These are phyloP conservation scores for Sporothrix brasiliensis DNA, from an alignment of 2,329 filamentous ascomycete species.

Conservation along the genomic window DNA sequence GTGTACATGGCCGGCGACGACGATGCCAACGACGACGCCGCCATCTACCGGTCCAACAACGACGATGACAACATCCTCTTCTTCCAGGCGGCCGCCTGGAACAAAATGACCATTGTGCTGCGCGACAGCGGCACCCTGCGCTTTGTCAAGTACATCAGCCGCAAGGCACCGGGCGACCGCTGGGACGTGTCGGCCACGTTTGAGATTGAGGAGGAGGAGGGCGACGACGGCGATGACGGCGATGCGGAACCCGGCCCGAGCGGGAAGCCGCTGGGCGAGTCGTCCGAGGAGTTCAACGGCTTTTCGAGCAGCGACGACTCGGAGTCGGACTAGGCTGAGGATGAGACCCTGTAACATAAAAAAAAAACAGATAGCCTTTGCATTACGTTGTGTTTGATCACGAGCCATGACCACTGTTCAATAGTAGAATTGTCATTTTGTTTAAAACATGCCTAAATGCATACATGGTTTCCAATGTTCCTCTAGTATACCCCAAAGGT, in stretches of 20 bases:
- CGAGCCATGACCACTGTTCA: constrained; percentile 18
- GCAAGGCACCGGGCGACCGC: constrained; percentile 78
- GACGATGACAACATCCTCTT: constrained; percentile 75
- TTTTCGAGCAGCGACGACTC: constrained; percentile 53
- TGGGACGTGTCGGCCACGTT: constrained; percentile 87
- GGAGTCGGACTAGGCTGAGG: constrained; percentile 42
- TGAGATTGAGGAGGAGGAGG: constrained; percentile 65
- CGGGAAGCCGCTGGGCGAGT: constrained; percentile 47
- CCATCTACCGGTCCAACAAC: constrained; percentile 77
- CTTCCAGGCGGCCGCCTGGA: constrained; percentile 73
- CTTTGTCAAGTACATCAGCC: constrained; percentile 96
- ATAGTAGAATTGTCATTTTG: too few species aligned
- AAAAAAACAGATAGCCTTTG: background rate
- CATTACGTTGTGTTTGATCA: constrained; percentile 1
- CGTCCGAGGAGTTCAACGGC: constrained; percentile 60
- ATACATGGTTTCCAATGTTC: too few species aligned
- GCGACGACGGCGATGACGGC: constrained; percentile 51
- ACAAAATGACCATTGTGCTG: constrained; percentile 86
- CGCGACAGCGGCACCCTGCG: constrained; percentile 82
- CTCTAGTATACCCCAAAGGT: too few species aligned
- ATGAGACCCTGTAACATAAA: background rate
- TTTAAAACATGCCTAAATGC: too few species aligned
- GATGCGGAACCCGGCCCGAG: constrained; percentile 40
- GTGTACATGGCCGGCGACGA: constrained; percentile 94
- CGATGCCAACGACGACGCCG: constrained; percentile 68